Base-by-base conservation (phyloP, 2,329 filamentous ascomycete species). In the Pestalotiopsis sp. region DNA sequence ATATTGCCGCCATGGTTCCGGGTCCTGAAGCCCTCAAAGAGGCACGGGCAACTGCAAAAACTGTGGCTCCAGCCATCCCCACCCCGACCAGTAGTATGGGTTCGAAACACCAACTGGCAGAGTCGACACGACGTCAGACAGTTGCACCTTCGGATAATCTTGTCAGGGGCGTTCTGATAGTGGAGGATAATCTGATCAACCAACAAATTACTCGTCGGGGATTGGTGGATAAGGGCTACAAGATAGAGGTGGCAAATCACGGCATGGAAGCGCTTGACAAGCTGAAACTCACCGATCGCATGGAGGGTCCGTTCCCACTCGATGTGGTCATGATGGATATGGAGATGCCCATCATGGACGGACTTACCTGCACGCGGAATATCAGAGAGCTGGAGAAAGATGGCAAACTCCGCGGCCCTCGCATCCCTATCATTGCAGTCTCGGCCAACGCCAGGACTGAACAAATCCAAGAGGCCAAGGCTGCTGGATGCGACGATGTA, bases 281-380 rank as follows among this genome's bases (percentile, higher is more conserved):
- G 49, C 69, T 75, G 13, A 65, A 73, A 63, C 69, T 70, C 20
- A 73, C 73, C 23, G 71, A 72, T 45, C 72, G 72, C 23, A 69
- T 69, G 20, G 66, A 57, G 13, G 73, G 73, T 25, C 67, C 72
- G 45, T 74, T 84, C 31, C 80, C 83, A 1, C 79, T 91, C 27
- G 87, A 87, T 64, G 82, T 93, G 4, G 87, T 93, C 20, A 82
- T 93, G 23, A 93, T 93, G 91, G 92, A 93, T 73, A 89, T 92
- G 73, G 90, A 93, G 75, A 93, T 93, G 91, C 91, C 91, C 1
- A 80, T 93, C 17, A 91, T 92, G 83, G 90, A 93, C 72, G 92
- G 92, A 0, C 80, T 92, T 68, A 88, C 89, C 1, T 92, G 91
- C 75, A 91, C 90, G 13, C 83, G 84, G 39, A 84, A 85, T 58